Evolutionary conservation across 495 filamentous ascomycete species (phyloP), one percentile per base, ranked within the genome.

Genomic region (Penicillium lividum): DNA sequence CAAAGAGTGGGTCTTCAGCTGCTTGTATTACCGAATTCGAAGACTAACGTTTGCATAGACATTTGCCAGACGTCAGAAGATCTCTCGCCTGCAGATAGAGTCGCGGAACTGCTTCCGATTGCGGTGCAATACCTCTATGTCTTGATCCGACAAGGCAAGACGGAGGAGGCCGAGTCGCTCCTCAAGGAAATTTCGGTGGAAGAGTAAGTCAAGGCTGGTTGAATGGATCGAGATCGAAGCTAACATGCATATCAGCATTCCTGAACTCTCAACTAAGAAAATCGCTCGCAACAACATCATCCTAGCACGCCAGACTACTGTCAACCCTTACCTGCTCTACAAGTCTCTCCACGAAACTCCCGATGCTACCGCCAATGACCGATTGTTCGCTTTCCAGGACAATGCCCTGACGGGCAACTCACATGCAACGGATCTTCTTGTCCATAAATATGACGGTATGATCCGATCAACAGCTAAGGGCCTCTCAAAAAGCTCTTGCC

Each of bases 61-160:
- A 77, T 98, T 10, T 97, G 93, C 64, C 87, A 91, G 61, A 86
- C 85, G 3, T 83, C 89, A 15, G 90, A 96, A 47, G 92, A 98
- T 27, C 75, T 98, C 31, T 78, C 83, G 11, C 86, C 93, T 0
- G 89, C 93, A 46, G 94, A 97, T 53, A 91, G 91, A 73, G 83
- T 79, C 62, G 84, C 84, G 7, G 94, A 99, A 72, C 64, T 96
- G 38, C 77, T 94, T 27, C 91, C 93, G 1, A 96, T 99, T 59
- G 71, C 86, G 15, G 87, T 93, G 6, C 95, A 98, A 69, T 89
- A 95, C 59, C 81, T 91, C 11, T 97, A 92, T 73, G 86, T 93
- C 30, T 77, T 92, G 36, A 80, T 84, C 2, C 85, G 79, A 58
- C 77, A 91, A 54, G 92, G 88, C 3, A 93, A 89, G 69, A 66